These are phyloP conservation scores for Marasmius sp. DNA, from an alignment of 1,284 basidiomycete species.

Conservation along the genomic window DNA sequence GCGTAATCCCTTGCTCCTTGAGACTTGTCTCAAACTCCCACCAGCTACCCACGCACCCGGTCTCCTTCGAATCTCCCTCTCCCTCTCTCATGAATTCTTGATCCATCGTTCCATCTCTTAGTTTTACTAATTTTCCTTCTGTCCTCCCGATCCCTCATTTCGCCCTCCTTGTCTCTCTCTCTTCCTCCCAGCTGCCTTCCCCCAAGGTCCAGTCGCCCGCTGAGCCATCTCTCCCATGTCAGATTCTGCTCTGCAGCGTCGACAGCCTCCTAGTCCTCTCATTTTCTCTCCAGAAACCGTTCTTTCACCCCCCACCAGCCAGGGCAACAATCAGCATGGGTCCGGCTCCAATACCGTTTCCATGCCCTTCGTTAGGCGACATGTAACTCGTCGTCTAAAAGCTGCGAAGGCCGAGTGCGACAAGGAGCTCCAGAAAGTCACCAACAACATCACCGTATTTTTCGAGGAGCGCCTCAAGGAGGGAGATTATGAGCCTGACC, in stretches of 20 bases:
- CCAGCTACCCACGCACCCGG: constrained; percentile 8
- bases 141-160: constrained; percentile 7
- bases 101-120: constrained; percentile 30
- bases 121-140: constrained; percentile 31
- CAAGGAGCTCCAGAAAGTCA: constrained; percentile 89
- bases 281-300: constrained; percentile 70
- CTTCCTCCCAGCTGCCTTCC: constrained; percentile 9
- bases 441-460: constrained; percentile 89
- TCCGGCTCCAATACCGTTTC: constrained; percentile 74
- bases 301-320: constrained; percentile 45
- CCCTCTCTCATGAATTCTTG: constrained; percentile 19
- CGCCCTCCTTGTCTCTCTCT: constrained; percentile 13
- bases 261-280: constrained; percentile 75
- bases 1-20: neutral
- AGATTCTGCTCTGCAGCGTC: constrained; percentile 59
- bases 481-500: constrained; percentile 67
- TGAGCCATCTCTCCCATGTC: constrained; percentile 48
- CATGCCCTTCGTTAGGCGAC: constrained; percentile 90
- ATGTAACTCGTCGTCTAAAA: constrained; percentile 91
- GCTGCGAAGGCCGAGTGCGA: constrained; percentile 96
- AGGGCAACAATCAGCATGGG: constrained; percentile 37
- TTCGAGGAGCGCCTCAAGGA: constrained; percentile 88
- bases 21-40: constrained; percentile 3
- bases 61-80: constrained; percentile 17
- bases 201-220: constrained; percentile 19